Percentiles rank a stretch among this genome's conserved stretches.
Conservation (phyloP, 2,329 filamentous ascomycete species). For the Rhinocladiella similis region DNA sequence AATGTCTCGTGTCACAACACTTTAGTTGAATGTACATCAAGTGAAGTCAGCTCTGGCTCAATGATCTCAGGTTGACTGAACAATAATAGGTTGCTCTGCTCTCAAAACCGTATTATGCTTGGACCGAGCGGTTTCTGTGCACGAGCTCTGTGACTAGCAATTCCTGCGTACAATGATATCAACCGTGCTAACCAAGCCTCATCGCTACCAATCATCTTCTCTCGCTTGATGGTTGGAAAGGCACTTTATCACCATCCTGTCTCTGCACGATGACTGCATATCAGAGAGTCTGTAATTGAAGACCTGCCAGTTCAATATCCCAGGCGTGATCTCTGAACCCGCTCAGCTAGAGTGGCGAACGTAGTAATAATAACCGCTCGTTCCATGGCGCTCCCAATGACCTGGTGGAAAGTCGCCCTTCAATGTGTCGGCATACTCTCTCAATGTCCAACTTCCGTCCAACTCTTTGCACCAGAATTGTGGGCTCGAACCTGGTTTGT, state of each 20-base stretch:
- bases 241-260: background rate
- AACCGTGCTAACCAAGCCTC: background rate
- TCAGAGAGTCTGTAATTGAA: background rate
- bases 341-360: conserved; percentile 23
- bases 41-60: too few species aligned
- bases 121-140: background rate
- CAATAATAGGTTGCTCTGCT: background rate
- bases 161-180: background rate
- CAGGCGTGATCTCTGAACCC: background rate
- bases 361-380: conserved; percentile 29
- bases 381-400: conserved; percentile 28
- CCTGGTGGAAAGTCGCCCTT: conserved; percentile 27
- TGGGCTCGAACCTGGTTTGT: conserved; percentile 32
- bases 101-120: background rate
- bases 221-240: background rate
- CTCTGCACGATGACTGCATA: background rate
- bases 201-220: background rate
- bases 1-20: background rate
- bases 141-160: background rate
- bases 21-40: too few species aligned
- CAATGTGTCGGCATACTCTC: conserved; percentile 30
- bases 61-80: background rate
- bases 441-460: conserved; percentile 36
- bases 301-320: too few species aligned
- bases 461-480: conserved; percentile 39